Evolutionary conservation across 805 yeast species (phyloP).

Genomic region (Yarrowia sp.): DNA sequence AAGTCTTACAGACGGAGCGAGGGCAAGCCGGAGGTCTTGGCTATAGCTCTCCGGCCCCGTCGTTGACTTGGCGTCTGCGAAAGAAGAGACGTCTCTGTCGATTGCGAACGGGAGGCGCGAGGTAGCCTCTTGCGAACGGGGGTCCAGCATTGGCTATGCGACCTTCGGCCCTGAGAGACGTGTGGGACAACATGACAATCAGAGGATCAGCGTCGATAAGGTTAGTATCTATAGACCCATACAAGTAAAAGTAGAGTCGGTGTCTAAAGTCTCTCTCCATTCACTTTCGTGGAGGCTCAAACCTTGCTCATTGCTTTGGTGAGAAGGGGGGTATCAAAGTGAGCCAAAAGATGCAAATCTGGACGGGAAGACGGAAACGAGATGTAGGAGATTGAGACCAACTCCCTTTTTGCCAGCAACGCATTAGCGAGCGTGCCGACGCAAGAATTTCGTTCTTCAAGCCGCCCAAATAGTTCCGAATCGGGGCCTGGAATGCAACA

Average conservation of each 20-base stretch:
- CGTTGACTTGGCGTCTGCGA: neutral
- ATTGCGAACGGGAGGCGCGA: neutral
- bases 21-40: neutral
- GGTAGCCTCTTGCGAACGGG: neutral
- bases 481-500: constrained; percentile 17
- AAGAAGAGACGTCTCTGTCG: neutral
- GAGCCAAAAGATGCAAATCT: neutral
- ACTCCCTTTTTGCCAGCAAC: neutral
- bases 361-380: too few relatives aligned
- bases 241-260: constrained; percentile 13
- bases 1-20: neutral
- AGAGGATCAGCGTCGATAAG: constrained; percentile 24
- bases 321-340: too few relatives aligned
- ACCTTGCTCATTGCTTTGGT: neutral
- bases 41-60: neutral
- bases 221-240: neutral
- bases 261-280: neutral
- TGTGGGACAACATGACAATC: constrained; percentile 10
- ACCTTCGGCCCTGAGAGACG: constrained; percentile 3
- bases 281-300: too few relatives aligned
- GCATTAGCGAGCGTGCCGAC: constrained; percentile 4
- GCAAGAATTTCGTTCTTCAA: neutral
- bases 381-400: neutral
- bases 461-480: constrained; percentile 8
- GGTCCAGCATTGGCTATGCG: constrained; percentile 16